Evolutionary conservation across 768 basidiomycete species (phyloP), one percentile per base, ranked within the genome.

Genomic region (Coprinopsis cinerea): DNA sequence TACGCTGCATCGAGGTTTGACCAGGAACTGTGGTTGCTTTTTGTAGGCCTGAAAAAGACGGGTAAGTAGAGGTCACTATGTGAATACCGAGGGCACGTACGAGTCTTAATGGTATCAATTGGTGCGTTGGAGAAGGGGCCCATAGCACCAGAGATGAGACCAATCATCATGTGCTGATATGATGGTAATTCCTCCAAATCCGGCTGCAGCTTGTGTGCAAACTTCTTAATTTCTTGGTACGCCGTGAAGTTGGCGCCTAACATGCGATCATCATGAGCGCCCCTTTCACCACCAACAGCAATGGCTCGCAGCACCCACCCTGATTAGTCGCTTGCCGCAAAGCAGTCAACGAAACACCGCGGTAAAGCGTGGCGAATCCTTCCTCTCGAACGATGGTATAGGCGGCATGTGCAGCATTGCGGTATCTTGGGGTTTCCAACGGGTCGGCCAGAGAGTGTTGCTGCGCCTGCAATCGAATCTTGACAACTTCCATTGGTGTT

Each of bases 401-500:
- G 14, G 92, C 89, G 0, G 94, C 95, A 68, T 99, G 96, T 0
- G 85, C 93, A 13, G 96, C 96, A 69, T 96, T 98, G 23, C 95
- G 79, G 67, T 99, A 99, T 65, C 88, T 79, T 3, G 96, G 96
- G 14, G 81, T 74, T 61, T 99, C 96, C 47, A 95, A 69, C 28
- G 96, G 96, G 67, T 99, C 96, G 5, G 93, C 91, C 42, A 99
- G 75, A 18, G 95, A 98, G 67, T 98, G 96, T 61, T 89, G 87
- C 62, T 99, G 96, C 2, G 96, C 95, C 68, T 99, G 96, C 59
- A 99, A 71, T 23, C 96, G 82, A 62, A 99, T 98, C 76, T 98
- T 98, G 64, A 99, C 90, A 17, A 98, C 96, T 64, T 99, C 96
- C 96, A 99, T 98, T 0, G 96, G 96, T 39, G 89, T 95, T 10